These are phyloP conservation scores for Leucosporidium creatinivorum DNA, from an alignment of 768 basidiomycete species.

Conservation along the genomic window DNA sequence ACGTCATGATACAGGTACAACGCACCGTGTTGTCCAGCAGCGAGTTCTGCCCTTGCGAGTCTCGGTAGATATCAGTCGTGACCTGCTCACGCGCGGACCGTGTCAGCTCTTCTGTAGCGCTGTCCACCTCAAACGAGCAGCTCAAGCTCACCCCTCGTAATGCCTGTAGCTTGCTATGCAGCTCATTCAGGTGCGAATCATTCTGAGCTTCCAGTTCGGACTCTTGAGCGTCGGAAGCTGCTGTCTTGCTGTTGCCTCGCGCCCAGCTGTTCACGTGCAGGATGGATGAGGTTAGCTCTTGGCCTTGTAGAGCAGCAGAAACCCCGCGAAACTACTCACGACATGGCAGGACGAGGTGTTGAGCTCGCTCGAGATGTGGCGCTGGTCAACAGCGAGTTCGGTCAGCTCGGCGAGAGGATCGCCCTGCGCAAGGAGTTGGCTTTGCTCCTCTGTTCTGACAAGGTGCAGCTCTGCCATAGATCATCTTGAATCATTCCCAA, in stretches of 20 bases:
- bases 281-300: background rate
- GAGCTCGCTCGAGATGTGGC: no score
- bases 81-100: constrained; percentile 23
- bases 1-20: no score
- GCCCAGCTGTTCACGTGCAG: background rate
- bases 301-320: background rate
- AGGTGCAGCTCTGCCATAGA: no score
- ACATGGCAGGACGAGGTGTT: background rate
- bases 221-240: constrained; percentile 3
- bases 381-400: no score
- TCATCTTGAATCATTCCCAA: no score
- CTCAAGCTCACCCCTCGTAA: constrained; percentile 34
- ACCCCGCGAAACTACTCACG: background rate
- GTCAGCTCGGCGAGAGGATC: no score
- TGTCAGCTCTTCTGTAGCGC: background rate
- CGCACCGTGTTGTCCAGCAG: constrained; percentile 28
- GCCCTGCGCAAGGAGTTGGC: no score
- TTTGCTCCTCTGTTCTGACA: no score
- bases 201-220: constrained; percentile 37
- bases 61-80: constrained; percentile 38
- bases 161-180: constrained; percentile 36
- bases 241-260: constrained; percentile 2
- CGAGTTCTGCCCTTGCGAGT: constrained; percentile 33
- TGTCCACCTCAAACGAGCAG: background rate
- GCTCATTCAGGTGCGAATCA: constrained; percentile 36